Percentiles rank a stretch among this genome's conserved stretches.
Conservation (phyloP, 495 filamentous ascomycete genomes). For the Neurospora sp. region DNA sequence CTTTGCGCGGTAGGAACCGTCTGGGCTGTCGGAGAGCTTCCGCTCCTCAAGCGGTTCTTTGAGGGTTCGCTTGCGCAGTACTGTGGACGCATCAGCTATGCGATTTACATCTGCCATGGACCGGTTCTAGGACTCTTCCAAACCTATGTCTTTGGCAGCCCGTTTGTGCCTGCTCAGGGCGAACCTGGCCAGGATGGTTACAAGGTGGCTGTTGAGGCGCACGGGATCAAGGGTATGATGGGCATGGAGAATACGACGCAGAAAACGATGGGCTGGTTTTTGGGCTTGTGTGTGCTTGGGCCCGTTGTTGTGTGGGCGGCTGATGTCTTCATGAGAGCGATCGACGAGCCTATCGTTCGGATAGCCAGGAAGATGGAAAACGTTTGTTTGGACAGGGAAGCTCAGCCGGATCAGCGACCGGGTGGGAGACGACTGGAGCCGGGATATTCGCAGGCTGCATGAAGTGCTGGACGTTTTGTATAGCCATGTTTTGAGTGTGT, state of each 20-base stretch:
- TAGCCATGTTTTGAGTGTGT: neutral
- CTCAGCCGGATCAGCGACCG: conserved; percentile 3
- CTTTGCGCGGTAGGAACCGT: conserved; percentile 48
- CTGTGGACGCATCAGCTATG: conserved; percentile 50
- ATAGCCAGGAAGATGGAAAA: conserved; percentile 46
- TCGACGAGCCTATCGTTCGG: conserved; percentile 49
- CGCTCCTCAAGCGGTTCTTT: conserved; percentile 41
- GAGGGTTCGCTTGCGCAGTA: conserved; percentile 49
- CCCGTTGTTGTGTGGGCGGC: conserved; percentile 47
- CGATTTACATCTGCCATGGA: conserved; percentile 53
- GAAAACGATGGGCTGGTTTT: conserved; percentile 41
- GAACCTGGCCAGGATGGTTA: conserved; percentile 10
- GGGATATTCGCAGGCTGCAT: conserved; percentile 18
- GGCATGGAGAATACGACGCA: conserved; percentile 42
- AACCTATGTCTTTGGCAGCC: conserved; percentile 31
- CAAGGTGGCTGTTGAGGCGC: conserved; percentile 16
- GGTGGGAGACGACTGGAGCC: conserved; percentile 6
- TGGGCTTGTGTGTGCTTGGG: conserved; percentile 40
- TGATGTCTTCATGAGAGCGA: conserved; percentile 48
- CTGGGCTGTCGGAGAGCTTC: conserved; percentile 43
- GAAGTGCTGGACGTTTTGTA: neutral
- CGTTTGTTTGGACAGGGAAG: conserved; percentile 18
- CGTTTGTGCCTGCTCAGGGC: conserved; percentile 11
- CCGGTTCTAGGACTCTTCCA: conserved; percentile 44
- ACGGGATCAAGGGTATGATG: conserved; percentile 41